Conservation (phyloP, 805 yeast species). For the Starmerella asiatica region DNA sequence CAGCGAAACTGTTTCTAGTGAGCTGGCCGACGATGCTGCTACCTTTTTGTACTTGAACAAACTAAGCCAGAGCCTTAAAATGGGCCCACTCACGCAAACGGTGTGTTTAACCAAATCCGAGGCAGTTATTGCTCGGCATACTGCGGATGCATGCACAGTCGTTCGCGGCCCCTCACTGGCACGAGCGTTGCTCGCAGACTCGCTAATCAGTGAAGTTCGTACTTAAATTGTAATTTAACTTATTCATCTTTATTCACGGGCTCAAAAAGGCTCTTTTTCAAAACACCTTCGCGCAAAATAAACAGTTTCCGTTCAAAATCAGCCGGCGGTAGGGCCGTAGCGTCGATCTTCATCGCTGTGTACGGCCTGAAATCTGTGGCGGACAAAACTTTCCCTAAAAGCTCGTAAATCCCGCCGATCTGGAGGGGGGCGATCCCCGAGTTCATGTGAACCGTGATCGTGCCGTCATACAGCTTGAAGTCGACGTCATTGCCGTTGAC, state of each 20-base stretch:
- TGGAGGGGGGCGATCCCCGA: slow-evolving; percentile 16
- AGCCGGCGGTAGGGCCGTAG: slow-evolving; percentile 13
- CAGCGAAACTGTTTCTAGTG: not conserved
- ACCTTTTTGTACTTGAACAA: slow-evolving; percentile 8
- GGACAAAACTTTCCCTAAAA: slow-evolving; percentile 26
- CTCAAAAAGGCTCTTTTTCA: slow-evolving; percentile 1
- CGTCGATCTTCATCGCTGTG: slow-evolving; percentile 20
- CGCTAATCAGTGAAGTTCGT: slow-evolving; percentile 4
- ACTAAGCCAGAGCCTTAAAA: slow-evolving; percentile 14
- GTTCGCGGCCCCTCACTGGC: slow-evolving; percentile 8
- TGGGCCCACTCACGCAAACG: slow-evolving; percentile 17
- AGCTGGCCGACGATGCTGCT: not conserved
- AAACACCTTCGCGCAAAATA: slow-evolving; percentile 7
- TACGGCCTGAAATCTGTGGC: slow-evolving; percentile 23
- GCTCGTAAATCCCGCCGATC: slow-evolving; percentile 25
- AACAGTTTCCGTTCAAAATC: slow-evolving; percentile 8
- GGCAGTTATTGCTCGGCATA: slow-evolving; percentile 5
- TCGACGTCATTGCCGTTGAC: slow-evolving; percentile 24
- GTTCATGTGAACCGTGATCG: slow-evolving; percentile 22
- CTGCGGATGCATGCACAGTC: slow-evolving; percentile 1
- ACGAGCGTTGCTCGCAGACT: slow-evolving; percentile 9
- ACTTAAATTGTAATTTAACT: not conserved
- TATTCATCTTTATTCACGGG: not conserved
- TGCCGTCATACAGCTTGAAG: slow-evolving; percentile 21
- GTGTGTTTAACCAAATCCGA: slow-evolving; percentile 7